Evolutionary conservation across 371 early-diverging fungal genomes (phyloP).

Genomic region (Massospora cicadina): DNA sequence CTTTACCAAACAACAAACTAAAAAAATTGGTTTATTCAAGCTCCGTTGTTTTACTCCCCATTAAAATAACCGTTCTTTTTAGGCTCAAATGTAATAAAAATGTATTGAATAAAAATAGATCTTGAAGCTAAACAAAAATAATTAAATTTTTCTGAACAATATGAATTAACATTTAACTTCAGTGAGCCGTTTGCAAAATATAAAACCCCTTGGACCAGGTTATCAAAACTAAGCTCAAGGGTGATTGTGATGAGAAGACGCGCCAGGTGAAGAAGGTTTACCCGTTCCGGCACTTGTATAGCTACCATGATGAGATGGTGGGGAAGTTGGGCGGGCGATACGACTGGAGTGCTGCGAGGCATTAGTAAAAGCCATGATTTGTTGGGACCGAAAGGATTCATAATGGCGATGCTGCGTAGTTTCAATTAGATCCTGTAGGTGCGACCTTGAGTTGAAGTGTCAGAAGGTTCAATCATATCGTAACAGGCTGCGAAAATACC

Average conservation of each 20-base stretch:
- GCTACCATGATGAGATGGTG: neutral
- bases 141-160: no score
- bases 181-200: no score
- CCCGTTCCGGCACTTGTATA: neutral
- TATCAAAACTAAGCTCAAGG: no score
- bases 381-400: conserved; percentile 80
- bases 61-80: no score
- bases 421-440: conserved; percentile 70
- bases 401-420: conserved; percentile 73
- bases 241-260: neutral
- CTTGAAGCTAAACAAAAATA: no score
- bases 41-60: no score
- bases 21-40: no score
- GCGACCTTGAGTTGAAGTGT: conserved; percentile 25
- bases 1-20: no score
- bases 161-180: no score
- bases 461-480: neutral
- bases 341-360: conserved; percentile 3
- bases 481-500: conserved; percentile 12
- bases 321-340: neutral
- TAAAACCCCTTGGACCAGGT: no score
- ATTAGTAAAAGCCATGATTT: conserved; percentile 37
- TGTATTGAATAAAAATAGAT: no score
- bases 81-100: no score
- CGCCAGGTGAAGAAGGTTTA: neutral